Base-by-base conservation (phyloP, 257 asterid genomes). In the Echites panduratus region DNA sequence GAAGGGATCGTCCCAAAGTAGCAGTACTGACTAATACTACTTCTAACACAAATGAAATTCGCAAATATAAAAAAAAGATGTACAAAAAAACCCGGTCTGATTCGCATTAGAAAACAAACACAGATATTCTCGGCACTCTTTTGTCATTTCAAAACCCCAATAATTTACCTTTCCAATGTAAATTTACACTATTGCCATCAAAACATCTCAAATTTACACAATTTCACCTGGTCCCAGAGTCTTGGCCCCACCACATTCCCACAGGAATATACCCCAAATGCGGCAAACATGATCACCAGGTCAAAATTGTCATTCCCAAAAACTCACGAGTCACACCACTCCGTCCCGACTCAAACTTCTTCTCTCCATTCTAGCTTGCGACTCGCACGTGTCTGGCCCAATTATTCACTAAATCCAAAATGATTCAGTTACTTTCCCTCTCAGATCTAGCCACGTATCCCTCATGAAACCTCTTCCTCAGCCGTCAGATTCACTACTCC, bases 391-490 rank as follows among this genome's bases (percentile, higher is more conserved):
- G 72, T n/a, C 41, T 44, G 4, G 26, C 22, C 43, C 72, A 47
- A 45, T 68, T 0, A 68, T 68, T 44, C 54, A 24, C 20, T 45
- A 68, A 47, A 0, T 22, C 72, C 72, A 68, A 50, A 24, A 13
- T 14, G 56, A 2, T 26, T 68, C 72, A 20, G 72, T 68, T 68
- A 45, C 43, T 68, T 45, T 16, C 72, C 72, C 40, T 68, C 22
- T 24, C 1, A 2, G 58, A 68, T 68, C 43, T 5, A 24, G 72
- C 72, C 72, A 68, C 72, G 58, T 13, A 24, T n/a, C 6, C 22
- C 57, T 9, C 20, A 24, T 2, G 6, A 16, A 43, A 20, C 56
- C 22, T n/a, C 72, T 10, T 68, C n/a, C 12, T 3, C 16, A 24
- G 14, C 72, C 57, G 72, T 68, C 41, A 9, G 58, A 68, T 68